A percentile compares a stretch with the other conserved stretches of the same genome.
These are phyloP conservation scores for Kwoniella shivajii DNA, from an alignment of 1,284 basidiomycete species.

Conservation along the genomic window DNA sequence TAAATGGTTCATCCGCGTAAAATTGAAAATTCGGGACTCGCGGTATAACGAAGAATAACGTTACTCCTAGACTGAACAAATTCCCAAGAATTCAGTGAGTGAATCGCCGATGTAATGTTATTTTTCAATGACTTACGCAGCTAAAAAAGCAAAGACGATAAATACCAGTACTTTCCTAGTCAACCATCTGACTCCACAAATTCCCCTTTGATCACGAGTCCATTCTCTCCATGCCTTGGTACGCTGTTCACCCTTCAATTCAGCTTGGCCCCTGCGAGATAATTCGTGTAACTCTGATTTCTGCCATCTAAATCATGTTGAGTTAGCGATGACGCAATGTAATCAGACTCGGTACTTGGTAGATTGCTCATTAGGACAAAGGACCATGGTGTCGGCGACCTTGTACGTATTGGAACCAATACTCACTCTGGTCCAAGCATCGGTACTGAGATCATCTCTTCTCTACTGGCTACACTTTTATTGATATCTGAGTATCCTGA, in stretches of 20 bases:
- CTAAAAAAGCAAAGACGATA: slow-evolving; percentile 64
- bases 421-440: slow-evolving; percentile 73
- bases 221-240: slow-evolving; percentile 66
- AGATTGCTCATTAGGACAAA: no score
- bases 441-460: slow-evolving; percentile 84
- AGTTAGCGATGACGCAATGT: no score
- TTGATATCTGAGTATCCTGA: slow-evolving; percentile 40
- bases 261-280: slow-evolving; percentile 68
- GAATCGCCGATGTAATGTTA: neutral
- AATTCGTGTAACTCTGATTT: slow-evolving; percentile 72
- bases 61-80: slow-evolving; percentile 63
- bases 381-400: no score
- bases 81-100: neutral
- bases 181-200: slow-evolving; percentile 71
- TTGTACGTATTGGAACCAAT: no score
- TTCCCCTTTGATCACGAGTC: slow-evolving; percentile 69
- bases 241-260: slow-evolving; percentile 63
- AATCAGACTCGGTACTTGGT: no score
- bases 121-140: slow-evolving; percentile 59
- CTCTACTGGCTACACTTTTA: slow-evolving; percentile 57
- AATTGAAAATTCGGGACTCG: slow-evolving; percentile 72
- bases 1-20: slow-evolving; percentile 63
- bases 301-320: slow-evolving; percentile 62
- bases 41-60: slow-evolving; percentile 74
- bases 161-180: slow-evolving; percentile 70